Base-by-base conservation (phyloP, 1,139 yeast species). In the Nematodospora anomalae region DNA sequence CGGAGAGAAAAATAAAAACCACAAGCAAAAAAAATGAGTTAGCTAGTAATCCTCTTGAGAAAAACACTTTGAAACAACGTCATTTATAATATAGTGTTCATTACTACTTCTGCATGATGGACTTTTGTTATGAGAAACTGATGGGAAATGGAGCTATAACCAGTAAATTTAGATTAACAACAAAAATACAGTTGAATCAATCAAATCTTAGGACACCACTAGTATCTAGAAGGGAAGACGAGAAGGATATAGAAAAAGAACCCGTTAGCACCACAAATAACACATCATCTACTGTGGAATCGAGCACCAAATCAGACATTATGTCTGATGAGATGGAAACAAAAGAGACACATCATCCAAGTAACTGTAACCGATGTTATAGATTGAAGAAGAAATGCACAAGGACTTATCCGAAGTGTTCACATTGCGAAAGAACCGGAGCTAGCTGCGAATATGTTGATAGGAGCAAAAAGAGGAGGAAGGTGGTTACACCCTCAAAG, bases 331-430 rank as follows among this genome's bases (percentile, higher is more conserved):
- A 55, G 36, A 40, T 40, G 16, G 55, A 58, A 22, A 38, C 25
- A 13, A 25, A 23, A 6, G 51, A 50, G 5, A 60, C 61, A 11
- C 67, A 59, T 38, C 68, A 60, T 36, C 52, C 63, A 7, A 59
- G 57, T 41, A 67, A 66, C 53, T 67, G 76, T 43, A 64, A 61
- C 32, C 46, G 75, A 28, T 70, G 76, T 50, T 68, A 70, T 42
- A 47, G 71, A 24, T 53, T 68, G 38, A 70, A 70, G 57, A 70
- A 69, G 45, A 68, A 67, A 44, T 70, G 75, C 39, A 58, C 62
- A 38, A 50, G 72, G 35, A 60, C 58, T 26, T 60, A 60, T 40
- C 74, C 75, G 3, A 52, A 47, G 33, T 70, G 76, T 41, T 45
- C 56, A 18, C 62, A 65, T 43, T 70, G 76, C 45, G 37, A 37